Conservation (phyloP, 208 protist species). For the Trichomonas gallinae region DNA sequence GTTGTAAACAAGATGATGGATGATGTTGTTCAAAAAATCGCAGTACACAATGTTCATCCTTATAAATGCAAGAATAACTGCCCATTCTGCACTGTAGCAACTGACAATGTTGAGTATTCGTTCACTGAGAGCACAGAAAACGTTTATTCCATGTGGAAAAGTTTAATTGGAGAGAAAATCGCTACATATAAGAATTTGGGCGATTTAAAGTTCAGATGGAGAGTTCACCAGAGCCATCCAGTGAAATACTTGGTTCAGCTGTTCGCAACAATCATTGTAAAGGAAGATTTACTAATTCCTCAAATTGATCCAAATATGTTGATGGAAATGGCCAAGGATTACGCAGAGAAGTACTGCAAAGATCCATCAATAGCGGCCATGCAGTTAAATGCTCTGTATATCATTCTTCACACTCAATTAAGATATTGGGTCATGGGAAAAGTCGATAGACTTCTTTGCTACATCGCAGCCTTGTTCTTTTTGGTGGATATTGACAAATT, state of each 20-base stretch:
- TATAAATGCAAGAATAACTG: not conserved
- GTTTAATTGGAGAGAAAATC: not conserved
- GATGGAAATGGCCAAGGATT: not conserved
- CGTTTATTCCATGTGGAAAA: not conserved
- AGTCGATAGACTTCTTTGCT: not conserved
- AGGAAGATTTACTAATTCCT: not conserved
- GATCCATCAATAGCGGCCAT: not conserved
- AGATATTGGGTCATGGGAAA: not conserved
- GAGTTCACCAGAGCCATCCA: not conserved
- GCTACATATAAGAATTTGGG: not conserved
- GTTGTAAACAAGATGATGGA: not conserved
- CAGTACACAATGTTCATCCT: not conserved
- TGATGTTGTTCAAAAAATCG: not conserved
- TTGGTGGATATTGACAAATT: not conserved
- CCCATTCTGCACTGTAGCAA: not conserved
- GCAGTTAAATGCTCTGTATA: not conserved
- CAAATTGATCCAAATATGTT: not conserved
- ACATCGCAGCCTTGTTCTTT: not conserved
- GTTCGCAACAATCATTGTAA: not conserved
- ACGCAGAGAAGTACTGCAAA: not conserved
- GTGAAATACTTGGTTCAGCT: not conserved
- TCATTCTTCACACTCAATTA: not conserved
- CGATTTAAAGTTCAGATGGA: not conserved
- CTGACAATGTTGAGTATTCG: not conserved
- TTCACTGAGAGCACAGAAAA: not conserved